Conservation (phyloP, 257 asterid species). For the Nicotiana noctiflora region DNA sequence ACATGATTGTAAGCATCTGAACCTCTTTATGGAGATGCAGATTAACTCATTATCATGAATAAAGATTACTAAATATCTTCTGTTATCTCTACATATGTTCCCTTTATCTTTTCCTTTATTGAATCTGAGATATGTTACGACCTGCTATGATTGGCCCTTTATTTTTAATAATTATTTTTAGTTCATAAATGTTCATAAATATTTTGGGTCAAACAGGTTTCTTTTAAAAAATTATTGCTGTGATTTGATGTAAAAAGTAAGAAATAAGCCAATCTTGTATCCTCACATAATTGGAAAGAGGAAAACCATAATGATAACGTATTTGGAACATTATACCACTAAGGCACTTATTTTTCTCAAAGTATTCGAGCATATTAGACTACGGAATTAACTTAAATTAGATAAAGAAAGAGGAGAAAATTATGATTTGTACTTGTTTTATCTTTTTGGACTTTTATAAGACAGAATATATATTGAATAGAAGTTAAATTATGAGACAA, state of each 20-base stretch:
- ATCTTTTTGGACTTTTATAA: neutral
- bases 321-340: neutral
- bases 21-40: too few relatives aligned
- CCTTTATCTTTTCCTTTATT: too few relatives aligned
- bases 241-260: neutral
- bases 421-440: neutral
- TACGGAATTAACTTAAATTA: neutral
- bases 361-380: neutral
- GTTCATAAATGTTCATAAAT: too few relatives aligned
- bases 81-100: too few relatives aligned
- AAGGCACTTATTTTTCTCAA: neutral
- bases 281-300: neutral
- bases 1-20: too few relatives aligned
- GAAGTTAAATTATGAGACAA: neutral
- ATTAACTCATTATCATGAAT: too few relatives aligned
- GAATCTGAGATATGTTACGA: too few relatives aligned
- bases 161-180: too few relatives aligned
- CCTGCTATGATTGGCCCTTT: too few relatives aligned
- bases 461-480: neutral
- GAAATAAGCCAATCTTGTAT: neutral
- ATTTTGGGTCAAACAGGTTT: too few relatives aligned
- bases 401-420: neutral
- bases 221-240: too few relatives aligned
- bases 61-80: too few relatives aligned
- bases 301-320: neutral